These are phyloP conservation scores for Acarospora socialis DNA, from an alignment of 2,329 filamentous ascomycete species.

Conservation along the genomic window DNA sequence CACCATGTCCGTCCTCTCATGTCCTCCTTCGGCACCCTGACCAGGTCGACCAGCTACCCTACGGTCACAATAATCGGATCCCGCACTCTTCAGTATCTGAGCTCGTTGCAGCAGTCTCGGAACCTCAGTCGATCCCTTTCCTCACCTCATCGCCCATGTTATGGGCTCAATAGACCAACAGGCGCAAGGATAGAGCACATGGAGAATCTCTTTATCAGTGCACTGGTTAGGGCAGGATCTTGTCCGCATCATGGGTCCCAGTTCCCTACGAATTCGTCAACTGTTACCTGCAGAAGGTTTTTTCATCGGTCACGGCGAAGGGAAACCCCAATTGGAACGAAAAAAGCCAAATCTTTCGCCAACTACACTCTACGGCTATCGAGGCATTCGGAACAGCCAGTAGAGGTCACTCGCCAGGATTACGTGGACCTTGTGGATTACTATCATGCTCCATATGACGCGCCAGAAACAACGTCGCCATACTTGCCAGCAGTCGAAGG, in stretches of 20 bases:
- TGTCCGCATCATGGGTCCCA: constrained; percentile 34
- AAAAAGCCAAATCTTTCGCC: too few relatives aligned
- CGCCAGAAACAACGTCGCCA: too few relatives aligned
- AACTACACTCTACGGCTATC: too few relatives aligned
- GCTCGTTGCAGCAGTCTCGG: constrained; percentile 7
- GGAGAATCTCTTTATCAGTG: constrained; percentile 39
- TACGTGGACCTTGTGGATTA: constrained; percentile 35
- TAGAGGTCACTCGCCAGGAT: constrained; percentile 27
- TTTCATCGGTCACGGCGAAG: too few relatives aligned
- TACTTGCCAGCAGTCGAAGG: constrained; percentile 12
- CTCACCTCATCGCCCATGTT: constrained; percentile 18
- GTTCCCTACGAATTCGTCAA: too few relatives aligned
- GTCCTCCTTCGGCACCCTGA: constrained; percentile 43
- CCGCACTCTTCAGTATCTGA: constrained; percentile 17
- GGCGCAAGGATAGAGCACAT: constrained; percentile 25
- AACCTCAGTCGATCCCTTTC: constrained; percentile 17
- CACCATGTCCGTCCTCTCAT: constrained; percentile 51
- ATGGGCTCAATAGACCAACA: constrained; percentile 10
- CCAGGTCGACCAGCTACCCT: constrained; percentile 34
- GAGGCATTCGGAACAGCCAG: too few relatives aligned
- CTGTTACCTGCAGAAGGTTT: too few relatives aligned
- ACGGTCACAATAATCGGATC: constrained; percentile 31
- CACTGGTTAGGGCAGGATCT: constrained; percentile 37
- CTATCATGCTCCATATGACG: constrained; percentile 22
- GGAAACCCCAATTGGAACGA: too few relatives aligned